These are phyloP conservation scores for Podaxis rugospora DNA, from an alignment of 768 basidiomycete genomes.

Conservation along the genomic window DNA sequence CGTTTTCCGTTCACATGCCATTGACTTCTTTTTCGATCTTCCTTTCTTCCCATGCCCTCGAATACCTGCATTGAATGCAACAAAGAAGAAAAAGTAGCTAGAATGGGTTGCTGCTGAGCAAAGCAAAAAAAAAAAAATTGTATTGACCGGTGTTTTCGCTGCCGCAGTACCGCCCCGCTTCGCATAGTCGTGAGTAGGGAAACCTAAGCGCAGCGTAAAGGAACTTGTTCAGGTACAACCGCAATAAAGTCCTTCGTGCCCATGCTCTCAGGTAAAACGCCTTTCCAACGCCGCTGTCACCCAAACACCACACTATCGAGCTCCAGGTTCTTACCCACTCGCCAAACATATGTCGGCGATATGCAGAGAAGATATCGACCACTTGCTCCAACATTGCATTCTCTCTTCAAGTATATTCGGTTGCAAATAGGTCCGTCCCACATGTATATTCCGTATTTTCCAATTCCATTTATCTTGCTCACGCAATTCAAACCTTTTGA, in stretches of 20 bases:
- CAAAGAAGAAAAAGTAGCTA: not conserved
- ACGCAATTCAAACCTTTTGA: not conserved
- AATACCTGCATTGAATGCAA: not conserved
- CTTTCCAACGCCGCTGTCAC: not conserved
- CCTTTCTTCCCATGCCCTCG: constrained; percentile 6
- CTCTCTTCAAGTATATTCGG: not conserved
- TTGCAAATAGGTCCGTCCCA: not conserved
- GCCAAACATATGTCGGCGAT: not conserved
- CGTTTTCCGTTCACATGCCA: constrained; percentile 1
- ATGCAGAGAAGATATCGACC: not conserved
- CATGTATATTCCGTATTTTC: not conserved
- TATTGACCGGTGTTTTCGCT: not conserved
- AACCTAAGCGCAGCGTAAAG: not conserved
- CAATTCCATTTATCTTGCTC: not conserved
- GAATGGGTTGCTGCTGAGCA: not conserved
- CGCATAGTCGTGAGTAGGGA: not conserved
- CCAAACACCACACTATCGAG: not conserved
- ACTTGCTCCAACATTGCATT: not conserved
- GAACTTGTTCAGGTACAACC: not conserved
- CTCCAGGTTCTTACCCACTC: not conserved
- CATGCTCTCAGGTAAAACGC: not conserved
- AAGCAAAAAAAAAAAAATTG: not conserved
- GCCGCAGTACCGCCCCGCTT: not conserved
- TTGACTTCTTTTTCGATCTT: constrained; percentile 6
- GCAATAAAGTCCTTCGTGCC: not conserved